A percentile compares a stretch with the other conserved stretches of the same genome.
Conservation (phyloP, 2,329 filamentous ascomycete genomes). For the Hypoxylon sp. region DNA sequence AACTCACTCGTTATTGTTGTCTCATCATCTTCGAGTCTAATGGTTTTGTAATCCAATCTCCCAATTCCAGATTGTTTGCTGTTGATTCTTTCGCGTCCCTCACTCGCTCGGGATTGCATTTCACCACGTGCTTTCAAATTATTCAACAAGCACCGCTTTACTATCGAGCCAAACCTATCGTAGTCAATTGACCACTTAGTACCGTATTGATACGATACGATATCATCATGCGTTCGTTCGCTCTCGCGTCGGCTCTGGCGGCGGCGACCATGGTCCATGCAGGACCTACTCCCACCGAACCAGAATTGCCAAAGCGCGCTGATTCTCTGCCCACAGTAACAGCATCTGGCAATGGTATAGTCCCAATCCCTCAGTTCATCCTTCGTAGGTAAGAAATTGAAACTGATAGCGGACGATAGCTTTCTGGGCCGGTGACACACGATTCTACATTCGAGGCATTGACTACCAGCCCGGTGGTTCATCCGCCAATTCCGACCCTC, state of each 20-base stretch:
- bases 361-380: slow-evolving; percentile 1
- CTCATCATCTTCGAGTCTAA: slow-evolving; percentile 34
- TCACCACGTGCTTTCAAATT: slow-evolving; percentile 32
- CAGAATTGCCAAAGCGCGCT: slow-evolving; percentile 65
- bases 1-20: slow-evolving; percentile 53
- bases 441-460: slow-evolving; percentile 73
- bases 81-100: slow-evolving; percentile 32
- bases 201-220: slow-evolving; percentile 44
- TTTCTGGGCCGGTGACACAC: slow-evolving; percentile 67
- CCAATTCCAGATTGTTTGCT: slow-evolving; percentile 23
- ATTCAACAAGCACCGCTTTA: slow-evolving; percentile 30
- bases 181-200: slow-evolving; percentile 34
- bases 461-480: slow-evolving; percentile 76
- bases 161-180: slow-evolving; percentile 14
- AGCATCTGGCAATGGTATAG: slow-evolving; percentile 70
- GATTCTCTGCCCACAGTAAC: slow-evolving; percentile 65
- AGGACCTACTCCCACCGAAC: slow-evolving; percentile 65
- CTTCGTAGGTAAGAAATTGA: background rate
- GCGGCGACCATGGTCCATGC: slow-evolving; percentile 62
- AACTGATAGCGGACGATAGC: slow-evolving; percentile 57
- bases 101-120: slow-evolving; percentile 42
- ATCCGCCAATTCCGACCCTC: slow-evolving; percentile 75
- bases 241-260: slow-evolving; percentile 65
- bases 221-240: slow-evolving; percentile 65
- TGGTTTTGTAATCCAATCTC: slow-evolving; percentile 31